Evolutionary conservation across 1,139 yeast genomes (phyloP).

Genomic region (Saccharomyces hybrid): DNA sequence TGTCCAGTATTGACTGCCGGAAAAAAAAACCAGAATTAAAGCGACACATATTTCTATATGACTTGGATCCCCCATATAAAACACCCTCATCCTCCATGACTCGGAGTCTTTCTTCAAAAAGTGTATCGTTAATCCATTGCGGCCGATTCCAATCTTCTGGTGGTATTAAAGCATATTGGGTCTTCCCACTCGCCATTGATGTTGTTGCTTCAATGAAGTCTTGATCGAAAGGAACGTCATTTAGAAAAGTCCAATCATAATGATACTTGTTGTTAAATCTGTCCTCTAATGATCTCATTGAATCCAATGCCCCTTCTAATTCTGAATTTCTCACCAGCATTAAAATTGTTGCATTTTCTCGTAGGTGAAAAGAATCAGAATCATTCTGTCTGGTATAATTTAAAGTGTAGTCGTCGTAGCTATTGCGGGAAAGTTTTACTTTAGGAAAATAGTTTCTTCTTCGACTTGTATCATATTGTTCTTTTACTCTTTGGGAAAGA

Average conservation of each 20-base stretch:
- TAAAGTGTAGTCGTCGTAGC: constrained; percentile 33
- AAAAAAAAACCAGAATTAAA: constrained; percentile 80
- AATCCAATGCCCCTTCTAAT: constrained; percentile 50
- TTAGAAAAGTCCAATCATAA: constrained; percentile 85
- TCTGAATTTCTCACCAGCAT: constrained; percentile 70
- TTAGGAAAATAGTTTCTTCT: not conserved
- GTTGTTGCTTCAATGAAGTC: constrained; percentile 60
- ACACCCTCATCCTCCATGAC: constrained; percentile 53
- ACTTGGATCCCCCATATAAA: constrained; percentile 66
- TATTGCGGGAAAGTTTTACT: constrained; percentile 38
- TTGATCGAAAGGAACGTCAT: constrained; percentile 69
- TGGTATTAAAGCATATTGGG: constrained; percentile 67
- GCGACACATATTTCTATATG: constrained; percentile 80
- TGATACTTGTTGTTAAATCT: constrained; percentile 59
- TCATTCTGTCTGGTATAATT: not conserved
- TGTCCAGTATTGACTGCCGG: constrained; percentile 56
- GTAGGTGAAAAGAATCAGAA: constrained; percentile 8
- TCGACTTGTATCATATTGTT: not conserved
- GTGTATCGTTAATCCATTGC: constrained; percentile 35
- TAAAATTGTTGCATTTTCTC: constrained; percentile 55
- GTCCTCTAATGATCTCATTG: constrained; percentile 63
- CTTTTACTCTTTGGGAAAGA: not conserved
- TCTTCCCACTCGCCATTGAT: constrained; percentile 65
- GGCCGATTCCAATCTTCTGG: constrained; percentile 67
- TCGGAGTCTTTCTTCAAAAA: constrained; percentile 43